These are phyloP conservation scores for Symbiodinium pilosum DNA, from an alignment of 73 alveolate species.

Conservation along the genomic window DNA sequence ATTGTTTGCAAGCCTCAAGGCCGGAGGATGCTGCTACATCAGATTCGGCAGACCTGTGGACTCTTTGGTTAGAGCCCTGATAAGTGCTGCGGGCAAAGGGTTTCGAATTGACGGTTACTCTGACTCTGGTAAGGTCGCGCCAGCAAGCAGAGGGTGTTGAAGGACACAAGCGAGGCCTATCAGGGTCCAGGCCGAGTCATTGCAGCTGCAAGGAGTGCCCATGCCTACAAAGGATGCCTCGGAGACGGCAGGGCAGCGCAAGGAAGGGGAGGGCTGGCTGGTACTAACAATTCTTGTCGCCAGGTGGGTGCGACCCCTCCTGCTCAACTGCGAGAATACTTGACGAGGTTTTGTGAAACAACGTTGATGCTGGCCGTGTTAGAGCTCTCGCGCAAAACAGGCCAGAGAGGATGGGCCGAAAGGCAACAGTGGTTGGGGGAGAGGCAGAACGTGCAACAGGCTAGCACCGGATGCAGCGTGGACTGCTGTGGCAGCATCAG, in stretches of 20 bases:
- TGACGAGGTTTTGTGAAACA: neutral
- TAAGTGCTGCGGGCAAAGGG: neutral
- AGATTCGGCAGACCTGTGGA: constrained; percentile 4
- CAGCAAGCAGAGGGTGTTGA: neutral
- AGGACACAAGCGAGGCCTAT: neutral
- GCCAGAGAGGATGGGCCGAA: constrained; percentile 51
- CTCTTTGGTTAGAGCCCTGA: neutral
- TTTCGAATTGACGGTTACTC: neutral
- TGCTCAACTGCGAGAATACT: neutral
- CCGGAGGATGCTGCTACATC: no score
- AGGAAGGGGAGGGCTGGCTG: neutral
- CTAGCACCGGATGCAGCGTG: neutral
- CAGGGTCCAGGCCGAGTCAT: neutral
- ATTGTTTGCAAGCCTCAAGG: no score
- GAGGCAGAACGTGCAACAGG: neutral
- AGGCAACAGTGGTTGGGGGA: constrained; percentile 13
- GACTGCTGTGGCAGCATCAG: neutral
- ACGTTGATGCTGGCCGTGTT: neutral
- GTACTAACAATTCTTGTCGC: no score
- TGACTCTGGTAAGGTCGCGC: neutral
- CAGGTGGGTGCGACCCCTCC: neutral
- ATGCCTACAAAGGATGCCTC: neutral
- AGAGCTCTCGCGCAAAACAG: neutral
- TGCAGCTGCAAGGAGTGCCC: neutral
- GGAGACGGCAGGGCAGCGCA: neutral